phyloP scores from a whole-genome alignment of 345 rosid genomes.

The Zanthoxylum bungeanum region DNA sequence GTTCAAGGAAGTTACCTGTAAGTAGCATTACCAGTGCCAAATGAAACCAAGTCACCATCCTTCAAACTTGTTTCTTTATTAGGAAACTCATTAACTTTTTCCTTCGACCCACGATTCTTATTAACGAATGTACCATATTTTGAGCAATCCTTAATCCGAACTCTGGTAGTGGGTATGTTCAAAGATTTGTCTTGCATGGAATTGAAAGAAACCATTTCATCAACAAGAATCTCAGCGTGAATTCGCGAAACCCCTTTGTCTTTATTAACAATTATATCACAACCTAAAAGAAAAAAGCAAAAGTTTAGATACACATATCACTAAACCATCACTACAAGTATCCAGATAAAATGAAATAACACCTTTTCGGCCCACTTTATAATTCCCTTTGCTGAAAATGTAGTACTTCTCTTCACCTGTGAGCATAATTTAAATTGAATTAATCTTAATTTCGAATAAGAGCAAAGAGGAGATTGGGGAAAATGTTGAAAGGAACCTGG shows the following conservation, averaged over 20 bases:
- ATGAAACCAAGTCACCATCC: conserved; percentile 68
- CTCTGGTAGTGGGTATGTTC: conserved; percentile 23
- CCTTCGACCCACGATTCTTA: conserved; percentile 37
- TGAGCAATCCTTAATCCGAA: conserved; percentile 70
- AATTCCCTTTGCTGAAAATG: conserved; percentile 56
- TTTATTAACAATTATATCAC: conserved; percentile 71
- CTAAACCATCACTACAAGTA: background rate
- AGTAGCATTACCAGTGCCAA: conserved; percentile 83
- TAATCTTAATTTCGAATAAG: background rate
- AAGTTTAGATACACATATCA: background rate
- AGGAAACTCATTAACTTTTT: conserved; percentile 65
- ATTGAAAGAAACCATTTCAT: conserved; percentile 39
- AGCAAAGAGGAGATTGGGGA: background rate
- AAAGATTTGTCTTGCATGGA: conserved; percentile 25
- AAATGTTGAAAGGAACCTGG: conserved; percentile 38
- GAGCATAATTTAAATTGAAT: background rate
- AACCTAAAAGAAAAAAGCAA: conserved; percentile 42
- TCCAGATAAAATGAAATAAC: background rate
- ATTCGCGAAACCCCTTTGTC: conserved; percentile 89
- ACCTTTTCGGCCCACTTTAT: conserved; percentile 86
- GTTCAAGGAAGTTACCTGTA: conserved; percentile 49
- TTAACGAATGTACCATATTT: conserved; percentile 85
- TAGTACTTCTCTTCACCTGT: conserved; percentile 71
- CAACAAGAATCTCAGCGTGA: conserved; percentile 77
- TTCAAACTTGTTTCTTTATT: conserved; percentile 53